These are phyloP conservation scores for Collybia nuda DNA, from an alignment of 768 basidiomycete genomes.

Conservation along the genomic window DNA sequence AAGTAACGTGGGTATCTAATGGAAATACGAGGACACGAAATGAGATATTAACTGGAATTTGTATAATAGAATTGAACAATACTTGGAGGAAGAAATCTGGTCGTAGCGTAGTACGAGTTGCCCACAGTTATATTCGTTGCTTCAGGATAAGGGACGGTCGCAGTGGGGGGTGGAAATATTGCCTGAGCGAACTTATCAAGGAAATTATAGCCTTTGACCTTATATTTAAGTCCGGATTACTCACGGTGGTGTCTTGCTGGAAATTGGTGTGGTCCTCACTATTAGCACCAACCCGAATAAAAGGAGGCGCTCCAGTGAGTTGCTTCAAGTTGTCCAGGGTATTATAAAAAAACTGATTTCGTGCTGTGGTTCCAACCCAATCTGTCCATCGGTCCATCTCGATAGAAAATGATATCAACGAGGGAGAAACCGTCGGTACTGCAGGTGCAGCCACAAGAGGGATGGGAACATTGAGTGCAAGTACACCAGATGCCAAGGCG, in stretches of 20 bases:
- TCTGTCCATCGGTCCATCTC: slow-evolving; percentile 73
- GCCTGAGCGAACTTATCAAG: slow-evolving; percentile 41
- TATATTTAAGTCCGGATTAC: neutral
- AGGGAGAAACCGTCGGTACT: slow-evolving; percentile 37
- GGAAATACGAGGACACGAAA: neutral
- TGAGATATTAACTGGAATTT: neutral
- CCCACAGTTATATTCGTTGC: slow-evolving; percentile 62
- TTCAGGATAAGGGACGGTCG: slow-evolving; percentile 63
- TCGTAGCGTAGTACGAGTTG: slow-evolving; percentile 46
- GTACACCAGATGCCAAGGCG: neutral
- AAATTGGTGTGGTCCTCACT: slow-evolving; percentile 61
- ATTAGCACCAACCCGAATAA: slow-evolving; percentile 60
- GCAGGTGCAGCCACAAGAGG: slow-evolving; percentile 32
- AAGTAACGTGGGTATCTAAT: slow-evolving; percentile 61
- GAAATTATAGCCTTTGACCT: neutral
- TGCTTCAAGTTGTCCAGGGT: slow-evolving; percentile 54
- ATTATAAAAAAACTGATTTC: slow-evolving; percentile 62
- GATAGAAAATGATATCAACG: slow-evolving; percentile 63
- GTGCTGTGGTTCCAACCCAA: slow-evolving; percentile 54
- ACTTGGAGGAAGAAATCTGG: slow-evolving; percentile 18
- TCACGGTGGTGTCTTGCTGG: slow-evolving; percentile 44
- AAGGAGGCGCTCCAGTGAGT: slow-evolving; percentile 52
- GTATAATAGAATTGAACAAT: neutral
- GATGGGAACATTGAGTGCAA: slow-evolving; percentile 31
- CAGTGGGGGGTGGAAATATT: slow-evolving; percentile 46